A percentile compares a stretch with the other conserved stretches of the same genome.
These are phyloP conservation scores for Teunomyces kruisii DNA, from an alignment of 805 yeast genomes.

Conservation along the genomic window DNA sequence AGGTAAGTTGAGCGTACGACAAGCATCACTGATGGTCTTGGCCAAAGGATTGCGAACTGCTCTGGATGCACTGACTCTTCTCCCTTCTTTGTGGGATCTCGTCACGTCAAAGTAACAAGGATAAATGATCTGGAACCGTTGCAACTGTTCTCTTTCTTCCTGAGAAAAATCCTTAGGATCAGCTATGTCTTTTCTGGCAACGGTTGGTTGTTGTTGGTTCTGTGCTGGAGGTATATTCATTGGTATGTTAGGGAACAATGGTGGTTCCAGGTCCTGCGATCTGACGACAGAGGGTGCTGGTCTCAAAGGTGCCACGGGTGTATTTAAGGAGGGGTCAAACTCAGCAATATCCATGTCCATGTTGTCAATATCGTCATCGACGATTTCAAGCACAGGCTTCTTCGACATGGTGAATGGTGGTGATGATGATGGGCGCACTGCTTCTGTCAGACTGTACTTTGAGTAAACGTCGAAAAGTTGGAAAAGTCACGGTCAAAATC, in stretches of 20 bases:
- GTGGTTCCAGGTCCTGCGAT: slow-evolving; percentile 51
- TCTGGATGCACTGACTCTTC: slow-evolving; percentile 66
- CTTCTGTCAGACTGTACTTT: not conserved
- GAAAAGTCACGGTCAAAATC: not conserved
- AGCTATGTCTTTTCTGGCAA: slow-evolving; percentile 18
- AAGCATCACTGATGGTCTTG: slow-evolving; percentile 75
- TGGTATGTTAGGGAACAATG: slow-evolving; percentile 28
- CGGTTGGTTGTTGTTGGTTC: slow-evolving; percentile 2
- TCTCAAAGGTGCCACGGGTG: slow-evolving; percentile 68
- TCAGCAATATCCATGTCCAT: slow-evolving; percentile 93
- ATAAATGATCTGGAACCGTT: slow-evolving; percentile 71
- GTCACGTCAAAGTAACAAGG: slow-evolving; percentile 89
- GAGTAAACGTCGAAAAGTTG: slow-evolving; percentile 1
- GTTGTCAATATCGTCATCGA: slow-evolving; percentile 85
- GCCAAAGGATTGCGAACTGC: slow-evolving; percentile 91
- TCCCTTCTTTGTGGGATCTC: slow-evolving; percentile 75
- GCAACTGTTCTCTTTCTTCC: slow-evolving; percentile 63
- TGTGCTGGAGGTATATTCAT: slow-evolving; percentile 16
- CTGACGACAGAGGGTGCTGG: slow-evolving; percentile 60
- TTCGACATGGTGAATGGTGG: slow-evolving; percentile 19
- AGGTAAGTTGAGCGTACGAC: slow-evolving; percentile 38
- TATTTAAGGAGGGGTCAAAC: slow-evolving; percentile 65
- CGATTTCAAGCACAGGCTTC: slow-evolving; percentile 74
- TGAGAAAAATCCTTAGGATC: slow-evolving; percentile 41
- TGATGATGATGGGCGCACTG: not conserved